Evolutionary conservation across 1,284 basidiomycete genomes (phyloP).

Genomic region (Sporisorium graminicola): DNA sequence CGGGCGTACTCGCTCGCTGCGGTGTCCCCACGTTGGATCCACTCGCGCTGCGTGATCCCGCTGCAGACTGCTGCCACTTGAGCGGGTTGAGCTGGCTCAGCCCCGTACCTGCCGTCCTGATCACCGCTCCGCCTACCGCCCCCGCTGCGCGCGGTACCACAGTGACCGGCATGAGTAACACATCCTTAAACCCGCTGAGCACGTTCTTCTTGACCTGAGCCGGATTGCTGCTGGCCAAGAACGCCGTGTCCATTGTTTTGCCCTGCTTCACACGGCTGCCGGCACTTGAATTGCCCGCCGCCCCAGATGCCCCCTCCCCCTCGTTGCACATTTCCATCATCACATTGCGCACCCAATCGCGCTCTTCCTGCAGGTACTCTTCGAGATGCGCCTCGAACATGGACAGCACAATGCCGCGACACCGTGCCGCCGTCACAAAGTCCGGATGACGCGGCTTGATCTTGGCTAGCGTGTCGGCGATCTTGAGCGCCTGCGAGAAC

Average conservation of each 20-base stretch:
- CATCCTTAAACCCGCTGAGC: constrained; percentile 88
- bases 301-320: constrained; percentile 78
- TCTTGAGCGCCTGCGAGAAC: constrained; percentile 86
- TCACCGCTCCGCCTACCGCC: constrained; percentile 72
- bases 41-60: constrained; percentile 16
- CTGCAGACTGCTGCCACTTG: constrained; percentile 50
- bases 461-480: constrained; percentile 75
- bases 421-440: constrained; percentile 71
- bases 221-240: constrained; percentile 86
- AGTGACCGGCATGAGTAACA: constrained; percentile 90
- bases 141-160: constrained; percentile 89
- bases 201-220: constrained; percentile 92
- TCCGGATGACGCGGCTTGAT: constrained; percentile 60
- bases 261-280: constrained; percentile 6
- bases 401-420: constrained; percentile 83
- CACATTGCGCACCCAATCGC: constrained; percentile 81
- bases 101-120: constrained; percentile 55
- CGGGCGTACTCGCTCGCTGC: constrained; percentile 14
- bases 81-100: constrained; percentile 56
- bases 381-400: constrained; percentile 97
- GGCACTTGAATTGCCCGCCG: constrained; percentile 60
- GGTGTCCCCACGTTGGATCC: constrained; percentile 16
- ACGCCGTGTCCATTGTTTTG: constrained; percentile 71
- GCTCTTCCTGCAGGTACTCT: constrained; percentile 94
- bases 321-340: constrained; percentile 82